Evolutionary conservation across 768 basidiomycete genomes (phyloP).

Genomic region (Trametes maxima): DNA sequence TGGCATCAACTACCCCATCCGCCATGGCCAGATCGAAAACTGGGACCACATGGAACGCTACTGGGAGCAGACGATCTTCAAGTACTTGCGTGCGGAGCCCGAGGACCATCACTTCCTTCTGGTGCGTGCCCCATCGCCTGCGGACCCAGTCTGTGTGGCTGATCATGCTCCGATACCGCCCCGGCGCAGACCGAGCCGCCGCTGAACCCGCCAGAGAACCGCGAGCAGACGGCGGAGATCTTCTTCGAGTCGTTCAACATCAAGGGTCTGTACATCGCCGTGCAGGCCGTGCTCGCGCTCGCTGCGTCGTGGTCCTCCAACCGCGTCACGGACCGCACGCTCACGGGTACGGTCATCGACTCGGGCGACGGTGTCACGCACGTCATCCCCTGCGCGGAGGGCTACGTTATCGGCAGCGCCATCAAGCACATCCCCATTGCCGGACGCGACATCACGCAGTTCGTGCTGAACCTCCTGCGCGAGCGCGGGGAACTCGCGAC

Average conservation of each 20-base stretch:
- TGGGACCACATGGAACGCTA: slow-evolving; percentile 99
- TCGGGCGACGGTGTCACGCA: slow-evolving; percentile 99
- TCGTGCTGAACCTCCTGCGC: slow-evolving; percentile 93
- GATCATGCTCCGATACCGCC: slow-evolving; percentile 1
- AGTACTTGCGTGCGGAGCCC: slow-evolving; percentile 96
- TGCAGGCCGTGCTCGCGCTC: slow-evolving; percentile 97
- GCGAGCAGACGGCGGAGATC: slow-evolving; percentile 98
- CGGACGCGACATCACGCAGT: slow-evolving; percentile 95
- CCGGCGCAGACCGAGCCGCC: slow-evolving; percentile 90
- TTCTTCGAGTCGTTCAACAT: slow-evolving; percentile 99
- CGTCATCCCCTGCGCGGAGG: slow-evolving; percentile 94
- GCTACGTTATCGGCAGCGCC: slow-evolving; percentile 97
- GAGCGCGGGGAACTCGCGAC: slow-evolving; percentile 89
- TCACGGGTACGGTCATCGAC: slow-evolving; percentile 97
- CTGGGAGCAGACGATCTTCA: slow-evolving; percentile 99
- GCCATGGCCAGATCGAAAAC: slow-evolving; percentile 97
- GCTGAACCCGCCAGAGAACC: slow-evolving; percentile 96
- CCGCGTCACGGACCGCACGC: slow-evolving; percentile 84
- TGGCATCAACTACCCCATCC: slow-evolving; percentile 93
- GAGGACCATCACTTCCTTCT: slow-evolving; percentile 98
- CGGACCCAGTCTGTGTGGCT: background rate
- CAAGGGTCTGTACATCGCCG: slow-evolving; percentile 97
- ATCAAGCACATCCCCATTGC: slow-evolving; percentile 99
- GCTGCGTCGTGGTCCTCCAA: slow-evolving; percentile 97
- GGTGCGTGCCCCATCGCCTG: slow-evolving; percentile 54